Evolutionary conservation across 768 basidiomycete species (phyloP).

Genomic region (Cystobasidium onofrii): DNA sequence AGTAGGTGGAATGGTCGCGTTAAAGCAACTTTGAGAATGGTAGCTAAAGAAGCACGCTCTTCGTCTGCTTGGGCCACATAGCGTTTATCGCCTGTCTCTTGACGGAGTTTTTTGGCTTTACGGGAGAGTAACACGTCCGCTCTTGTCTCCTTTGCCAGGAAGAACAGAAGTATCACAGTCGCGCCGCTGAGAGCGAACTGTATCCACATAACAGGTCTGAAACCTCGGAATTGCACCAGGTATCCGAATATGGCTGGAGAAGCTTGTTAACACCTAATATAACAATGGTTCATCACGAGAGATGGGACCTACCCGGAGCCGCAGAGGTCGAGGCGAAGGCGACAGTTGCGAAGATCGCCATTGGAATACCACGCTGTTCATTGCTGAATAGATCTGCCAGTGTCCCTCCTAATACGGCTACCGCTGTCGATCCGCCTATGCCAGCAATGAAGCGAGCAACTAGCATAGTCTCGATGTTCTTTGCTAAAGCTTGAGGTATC

Average conservation of each 20-base stretch:
- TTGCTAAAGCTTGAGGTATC: constrained; percentile 25
- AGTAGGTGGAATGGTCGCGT: constrained; percentile 48
- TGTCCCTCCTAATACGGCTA: constrained; percentile 23
- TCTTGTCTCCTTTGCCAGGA: constrained; percentile 66
- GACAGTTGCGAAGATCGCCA: constrained; percentile 1
- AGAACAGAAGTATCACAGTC: constrained; percentile 52
- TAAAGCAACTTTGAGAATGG: constrained; percentile 57
- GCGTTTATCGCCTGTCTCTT: constrained; percentile 57
- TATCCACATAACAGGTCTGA: constrained; percentile 61
- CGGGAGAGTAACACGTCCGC: constrained; percentile 62
- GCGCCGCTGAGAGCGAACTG: constrained; percentile 51
- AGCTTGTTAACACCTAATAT: constrained; percentile 46
- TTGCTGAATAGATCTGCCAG: constrained; percentile 20
- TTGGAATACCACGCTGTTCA: constrained; percentile 17
- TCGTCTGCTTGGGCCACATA: constrained; percentile 62
- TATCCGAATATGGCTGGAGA: constrained; percentile 61
- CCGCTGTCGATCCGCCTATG: constrained; percentile 20
- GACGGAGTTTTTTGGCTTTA: constrained; percentile 58
- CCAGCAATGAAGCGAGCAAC: constrained; percentile 18
- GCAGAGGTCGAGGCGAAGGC: not conserved
- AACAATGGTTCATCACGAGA: not conserved
- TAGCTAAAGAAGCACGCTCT: constrained; percentile 54
- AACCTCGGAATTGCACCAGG: constrained; percentile 43
- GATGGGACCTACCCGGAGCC: not conserved
- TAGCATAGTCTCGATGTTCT: constrained; percentile 30